Evolutionary conservation across 768 basidiomycete species (phyloP).

Genomic region (Candolleomyces aberdarensis): DNA sequence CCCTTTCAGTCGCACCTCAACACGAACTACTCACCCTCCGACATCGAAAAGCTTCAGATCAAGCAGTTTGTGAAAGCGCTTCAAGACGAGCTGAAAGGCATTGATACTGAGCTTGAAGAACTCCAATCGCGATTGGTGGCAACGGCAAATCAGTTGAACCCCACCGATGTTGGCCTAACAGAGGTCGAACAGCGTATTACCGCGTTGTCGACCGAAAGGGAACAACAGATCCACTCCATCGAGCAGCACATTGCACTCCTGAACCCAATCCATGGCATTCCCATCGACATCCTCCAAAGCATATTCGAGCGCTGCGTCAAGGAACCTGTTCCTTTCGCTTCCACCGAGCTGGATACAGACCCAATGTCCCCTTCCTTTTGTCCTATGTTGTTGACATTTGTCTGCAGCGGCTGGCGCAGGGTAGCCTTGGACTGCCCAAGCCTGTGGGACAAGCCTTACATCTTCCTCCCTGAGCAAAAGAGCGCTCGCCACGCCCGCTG

Average conservation of each 20-base stretch:
- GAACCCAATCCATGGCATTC: neutral
- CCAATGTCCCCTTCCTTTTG: neutral
- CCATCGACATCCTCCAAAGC: neutral
- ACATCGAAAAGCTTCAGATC: neutral
- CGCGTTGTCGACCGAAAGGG: neutral
- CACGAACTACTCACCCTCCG: neutral
- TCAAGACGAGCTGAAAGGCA: neutral
- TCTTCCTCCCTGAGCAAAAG: neutral
- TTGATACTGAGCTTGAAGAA: neutral
- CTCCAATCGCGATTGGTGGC: neutral
- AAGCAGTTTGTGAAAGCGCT: neutral
- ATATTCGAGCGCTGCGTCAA: neutral
- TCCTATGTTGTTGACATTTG: neutral
- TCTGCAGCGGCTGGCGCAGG: neutral
- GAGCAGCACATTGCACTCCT: neutral
- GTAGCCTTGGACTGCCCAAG: neutral
- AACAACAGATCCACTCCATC: neutral
- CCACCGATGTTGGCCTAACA: neutral
- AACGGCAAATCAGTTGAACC: too few species aligned
- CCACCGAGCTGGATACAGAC: neutral
- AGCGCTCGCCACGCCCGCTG: neutral
- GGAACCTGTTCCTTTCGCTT: neutral
- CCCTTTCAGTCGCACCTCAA: neutral
- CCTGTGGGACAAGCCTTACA: neutral
- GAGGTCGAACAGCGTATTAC: neutral